Base-by-base conservation (phyloP, 1,284 basidiomycete genomes). In the Neonothopanus nambi region DNA sequence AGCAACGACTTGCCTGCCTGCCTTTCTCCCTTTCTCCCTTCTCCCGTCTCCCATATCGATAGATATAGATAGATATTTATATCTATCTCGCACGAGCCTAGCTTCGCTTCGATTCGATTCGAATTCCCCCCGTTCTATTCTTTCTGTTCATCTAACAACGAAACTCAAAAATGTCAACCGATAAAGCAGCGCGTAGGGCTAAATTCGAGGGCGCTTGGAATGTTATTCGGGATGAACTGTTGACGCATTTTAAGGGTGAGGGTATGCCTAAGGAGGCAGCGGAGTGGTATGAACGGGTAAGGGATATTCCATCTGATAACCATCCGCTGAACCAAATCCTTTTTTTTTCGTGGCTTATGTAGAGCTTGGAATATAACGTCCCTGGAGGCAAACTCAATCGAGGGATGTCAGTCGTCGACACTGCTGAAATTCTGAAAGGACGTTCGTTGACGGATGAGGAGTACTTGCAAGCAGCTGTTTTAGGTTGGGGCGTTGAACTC, bases 361-460 rank as follows among this genome's bases (percentile, higher is more conserved):
- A 97, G 93, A 95, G 84, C 67, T 77, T 99, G 57, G 86, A 97
- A 65, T 92, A 95, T 79, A 99, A 99, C 73, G 90, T 92, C 8
- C 94, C 95, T 0, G 93, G 94, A 15, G 95, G 96, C 11, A 99
- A 99, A 75, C 87, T 98, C 57, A 99, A 98, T 75, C 87, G 96
- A 33, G 96, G 96, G 35, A 81, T 98, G 67, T 93, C 92, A 7
- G 95, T 98, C 59, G 89, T 96, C 45, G 96, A 99, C 73, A 93
- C 93, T 3, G 89, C 89, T 51, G 87, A 93, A 71, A 96, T 98
- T 68, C 73, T 98, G 59, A 87, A 87, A 57, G 90, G 89, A 4
- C 74, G 82, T 1, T 58, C 73, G 18, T 69, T 93, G 55, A 75
- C 74, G 1, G 90, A 93, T 1, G 84, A 91, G 12, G 95, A 98